Evolutionary conservation across 164 flowering plant species (phyloP).

Genomic region (Macadamia integrifolia): DNA sequence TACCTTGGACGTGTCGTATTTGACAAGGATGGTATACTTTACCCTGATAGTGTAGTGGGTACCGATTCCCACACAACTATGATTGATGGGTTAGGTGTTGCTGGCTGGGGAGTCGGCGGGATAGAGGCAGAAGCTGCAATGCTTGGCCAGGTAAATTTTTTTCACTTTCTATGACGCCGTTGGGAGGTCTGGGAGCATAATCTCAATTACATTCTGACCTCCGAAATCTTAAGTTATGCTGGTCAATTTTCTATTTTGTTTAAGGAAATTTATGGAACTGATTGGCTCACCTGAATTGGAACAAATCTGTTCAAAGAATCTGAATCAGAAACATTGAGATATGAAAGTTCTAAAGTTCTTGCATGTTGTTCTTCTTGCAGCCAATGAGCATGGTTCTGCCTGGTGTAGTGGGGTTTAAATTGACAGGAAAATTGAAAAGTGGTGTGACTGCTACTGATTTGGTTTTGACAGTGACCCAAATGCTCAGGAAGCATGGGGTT

Average conservation of each 20-base stretch:
- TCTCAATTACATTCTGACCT: neutral
- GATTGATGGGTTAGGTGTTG: conserved; percentile 97
- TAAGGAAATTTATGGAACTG: no score
- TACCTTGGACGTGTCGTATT: conserved; percentile 95
- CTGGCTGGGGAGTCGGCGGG: conserved; percentile 99
- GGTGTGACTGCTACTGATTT: conserved; percentile 96
- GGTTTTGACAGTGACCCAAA: conserved; percentile 93
- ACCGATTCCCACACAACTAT: conserved; percentile 97
- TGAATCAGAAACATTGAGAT: neutral
- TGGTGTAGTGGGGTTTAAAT: conserved; percentile 92
- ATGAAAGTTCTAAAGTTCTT: neutral
- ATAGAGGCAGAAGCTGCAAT: conserved; percentile 98
- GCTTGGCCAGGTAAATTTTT: conserved; percentile 81
- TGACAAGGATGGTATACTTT: conserved; percentile 67
- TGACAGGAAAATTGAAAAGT: conserved; percentile 60
- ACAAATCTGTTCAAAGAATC: no score
- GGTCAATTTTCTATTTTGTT: no score
- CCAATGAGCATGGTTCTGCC: conserved; percentile 99
- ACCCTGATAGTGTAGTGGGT: conserved; percentile 97
- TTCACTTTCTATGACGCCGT: neutral
- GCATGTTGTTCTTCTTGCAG: conserved; percentile 30
- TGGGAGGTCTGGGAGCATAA: neutral
- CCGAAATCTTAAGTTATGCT: no score
- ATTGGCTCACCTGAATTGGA: no score
- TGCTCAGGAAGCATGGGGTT: conserved; percentile 91